Percentiles rank a stretch among this genome's conserved stretches.
Evolutionary conservation across 306 rosid species (phyloP).

Genomic region (Leucaena leucocephala): DNA sequence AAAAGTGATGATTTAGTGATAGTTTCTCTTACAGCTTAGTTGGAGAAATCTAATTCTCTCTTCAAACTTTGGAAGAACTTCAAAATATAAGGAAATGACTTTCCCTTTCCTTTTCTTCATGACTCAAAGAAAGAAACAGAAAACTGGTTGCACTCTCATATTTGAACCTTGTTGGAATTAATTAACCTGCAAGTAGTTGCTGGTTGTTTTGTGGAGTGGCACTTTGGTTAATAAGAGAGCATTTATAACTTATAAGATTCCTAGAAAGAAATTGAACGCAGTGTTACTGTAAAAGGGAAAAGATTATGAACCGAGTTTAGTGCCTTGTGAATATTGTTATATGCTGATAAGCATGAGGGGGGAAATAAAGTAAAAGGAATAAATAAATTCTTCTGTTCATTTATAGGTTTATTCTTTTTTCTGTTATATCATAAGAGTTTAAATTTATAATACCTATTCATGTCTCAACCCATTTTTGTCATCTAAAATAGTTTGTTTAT

Average conservation of each 20-base stretch:
- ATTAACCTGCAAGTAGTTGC: conserved; percentile 5
- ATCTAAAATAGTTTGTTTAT: not conserved
- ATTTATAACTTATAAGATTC: conserved; percentile 31
- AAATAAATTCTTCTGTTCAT: not conserved
- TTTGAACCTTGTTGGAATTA: not conserved
- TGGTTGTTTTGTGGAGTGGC: not conserved
- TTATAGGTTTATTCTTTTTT: not conserved
- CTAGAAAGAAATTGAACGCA: not conserved
- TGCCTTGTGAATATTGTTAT: not conserved
- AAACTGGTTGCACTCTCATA: conserved; percentile 19
- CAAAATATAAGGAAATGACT: not conserved
- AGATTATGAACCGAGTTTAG: not conserved
- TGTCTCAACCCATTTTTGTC: too few species aligned
- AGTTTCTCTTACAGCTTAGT: not conserved
- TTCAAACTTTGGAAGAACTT: not conserved
- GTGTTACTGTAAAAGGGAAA: not conserved
- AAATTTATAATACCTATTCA: too few species aligned
- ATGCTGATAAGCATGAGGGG: not conserved
- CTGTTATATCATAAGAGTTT: too few species aligned
- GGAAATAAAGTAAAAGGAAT: conserved; percentile 28
- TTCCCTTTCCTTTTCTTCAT: not conserved
- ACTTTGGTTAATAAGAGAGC: not conserved
- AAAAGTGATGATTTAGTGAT: not conserved
- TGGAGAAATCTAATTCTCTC: not conserved
- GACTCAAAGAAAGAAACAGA: conserved; percentile 4